A percentile compares a stretch with the other conserved stretches of the same genome.
These are phyloP conservation scores for Apostasia shenzhenica DNA, from an alignment of 106 monocot genomes.

Conservation along the genomic window DNA sequence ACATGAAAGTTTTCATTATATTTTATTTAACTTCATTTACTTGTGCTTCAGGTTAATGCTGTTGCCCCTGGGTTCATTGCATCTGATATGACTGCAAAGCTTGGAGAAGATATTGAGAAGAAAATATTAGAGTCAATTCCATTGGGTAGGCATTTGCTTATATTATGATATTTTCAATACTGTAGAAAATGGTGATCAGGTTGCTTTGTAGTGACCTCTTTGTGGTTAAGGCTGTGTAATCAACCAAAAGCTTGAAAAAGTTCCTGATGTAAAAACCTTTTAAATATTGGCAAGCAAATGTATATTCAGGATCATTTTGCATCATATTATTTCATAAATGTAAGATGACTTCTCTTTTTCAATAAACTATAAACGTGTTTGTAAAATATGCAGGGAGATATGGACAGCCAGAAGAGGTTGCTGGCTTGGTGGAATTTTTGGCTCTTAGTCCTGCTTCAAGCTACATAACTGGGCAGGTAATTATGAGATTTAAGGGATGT, in stretches of 20 bases:
- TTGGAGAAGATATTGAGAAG: slow-evolving; percentile 64
- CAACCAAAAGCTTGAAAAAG: too few relatives aligned
- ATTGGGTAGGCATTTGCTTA: slow-evolving; percentile 34
- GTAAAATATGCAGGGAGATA: slow-evolving; percentile 27
- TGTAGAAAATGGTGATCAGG: too few relatives aligned
- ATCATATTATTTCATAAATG: too few relatives aligned
- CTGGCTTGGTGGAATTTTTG: slow-evolving; percentile 54
- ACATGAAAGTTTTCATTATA: not conserved
- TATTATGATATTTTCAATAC: too few relatives aligned
- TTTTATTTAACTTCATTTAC: not conserved
- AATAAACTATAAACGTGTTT: not conserved
- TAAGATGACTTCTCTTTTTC: not conserved
- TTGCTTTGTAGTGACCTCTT: too few relatives aligned
- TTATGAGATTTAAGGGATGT: not conserved
- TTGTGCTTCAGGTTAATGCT: slow-evolving; percentile 66
- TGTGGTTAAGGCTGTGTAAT: too few relatives aligned
- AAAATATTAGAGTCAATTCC: slow-evolving; percentile 62
- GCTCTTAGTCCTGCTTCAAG: slow-evolving; percentile 42
- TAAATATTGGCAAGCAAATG: too few relatives aligned
- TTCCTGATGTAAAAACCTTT: too few relatives aligned
- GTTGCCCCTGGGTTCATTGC: slow-evolving; percentile 86
- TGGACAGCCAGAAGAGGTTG: slow-evolving; percentile 55
- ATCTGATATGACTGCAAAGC: slow-evolving; percentile 80
- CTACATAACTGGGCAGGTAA: slow-evolving; percentile 59
- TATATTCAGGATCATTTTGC: too few relatives aligned